Percentiles rank a stretch among this genome's conserved stretches.
phyloP scores from a whole-genome alignment of 2,329 filamentous ascomycete species.

The Claviceps sp. region DNA sequence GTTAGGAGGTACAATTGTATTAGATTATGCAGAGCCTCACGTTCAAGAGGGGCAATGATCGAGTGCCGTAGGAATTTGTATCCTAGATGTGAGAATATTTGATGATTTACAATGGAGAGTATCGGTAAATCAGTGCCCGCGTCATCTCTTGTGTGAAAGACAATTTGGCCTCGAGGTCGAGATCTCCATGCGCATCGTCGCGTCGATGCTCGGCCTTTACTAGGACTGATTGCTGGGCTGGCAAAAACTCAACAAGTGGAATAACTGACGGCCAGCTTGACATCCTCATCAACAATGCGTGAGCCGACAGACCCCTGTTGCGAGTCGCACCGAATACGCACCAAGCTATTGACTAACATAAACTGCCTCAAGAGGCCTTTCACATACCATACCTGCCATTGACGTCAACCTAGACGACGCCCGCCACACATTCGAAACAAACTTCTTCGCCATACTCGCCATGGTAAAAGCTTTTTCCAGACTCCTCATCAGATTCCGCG shows the following conservation, averaged over 20 bases:
- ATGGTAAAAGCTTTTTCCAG: neutral
- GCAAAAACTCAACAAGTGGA: neutral
- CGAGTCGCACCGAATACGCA: neutral
- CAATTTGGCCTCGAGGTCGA: neutral
- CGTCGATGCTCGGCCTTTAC: neutral
- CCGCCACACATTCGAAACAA: neutral
- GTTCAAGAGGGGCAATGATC: too few relatives aligned
- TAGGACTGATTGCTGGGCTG: neutral
- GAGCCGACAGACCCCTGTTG: neutral
- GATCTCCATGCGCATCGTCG: neutral
- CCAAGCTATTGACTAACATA: neutral
- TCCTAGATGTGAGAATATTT: too few relatives aligned
- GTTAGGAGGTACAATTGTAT: too few relatives aligned
- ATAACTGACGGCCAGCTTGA: neutral
- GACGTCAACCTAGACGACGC: neutral
- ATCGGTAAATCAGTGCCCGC: too few relatives aligned
- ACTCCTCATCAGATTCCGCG: neutral
- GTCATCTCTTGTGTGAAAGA: too few relatives aligned
- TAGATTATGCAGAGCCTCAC: too few relatives aligned
- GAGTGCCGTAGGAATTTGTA: too few relatives aligned
- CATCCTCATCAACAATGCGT: constrained; percentile 1
- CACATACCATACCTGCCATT: neutral
- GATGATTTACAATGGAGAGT: too few relatives aligned
- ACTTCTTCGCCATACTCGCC: neutral
- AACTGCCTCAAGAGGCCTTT: neutral